Percentiles rank a stretch among this genome's conserved stretches.
Conservation (phyloP, 306 rosid species). For the Cicer pinnatifidum region DNA sequence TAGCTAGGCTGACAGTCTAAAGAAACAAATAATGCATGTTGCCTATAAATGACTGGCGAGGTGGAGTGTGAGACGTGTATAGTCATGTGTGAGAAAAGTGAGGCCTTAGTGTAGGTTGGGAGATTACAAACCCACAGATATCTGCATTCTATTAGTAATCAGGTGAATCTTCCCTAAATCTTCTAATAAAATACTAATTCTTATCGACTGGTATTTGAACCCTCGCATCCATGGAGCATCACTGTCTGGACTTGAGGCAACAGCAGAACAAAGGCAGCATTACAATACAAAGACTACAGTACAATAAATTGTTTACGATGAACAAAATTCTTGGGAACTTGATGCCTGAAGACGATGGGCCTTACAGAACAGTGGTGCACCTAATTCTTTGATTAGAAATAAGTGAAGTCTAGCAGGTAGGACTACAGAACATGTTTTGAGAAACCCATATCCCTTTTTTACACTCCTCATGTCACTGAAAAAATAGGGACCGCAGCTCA, state of each 20-base stretch:
- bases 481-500: neutral
- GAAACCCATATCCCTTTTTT: neutral
- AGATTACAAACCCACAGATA: neutral
- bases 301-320: neutral
- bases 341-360: neutral
- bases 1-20: conserved; percentile 9
- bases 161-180: conserved; percentile 4
- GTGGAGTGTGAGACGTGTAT: neutral
- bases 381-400: neutral
- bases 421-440: neutral
- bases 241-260: neutral
- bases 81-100: neutral
- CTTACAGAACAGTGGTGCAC: neutral
- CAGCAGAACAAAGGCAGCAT: neutral
- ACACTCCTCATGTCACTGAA: neutral
- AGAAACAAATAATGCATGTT: neutral
- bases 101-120: neutral
- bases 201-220: neutral
- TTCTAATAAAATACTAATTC: conserved; percentile 1
- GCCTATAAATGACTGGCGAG: neutral
- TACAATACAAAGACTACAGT: neutral
- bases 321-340: neutral
- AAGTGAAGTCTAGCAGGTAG: neutral
- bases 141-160: neutral
- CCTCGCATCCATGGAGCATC: neutral